These are phyloP conservation scores for Serendipita indica DNA, from an alignment of 768 basidiomycete genomes.

Conservation along the genomic window DNA sequence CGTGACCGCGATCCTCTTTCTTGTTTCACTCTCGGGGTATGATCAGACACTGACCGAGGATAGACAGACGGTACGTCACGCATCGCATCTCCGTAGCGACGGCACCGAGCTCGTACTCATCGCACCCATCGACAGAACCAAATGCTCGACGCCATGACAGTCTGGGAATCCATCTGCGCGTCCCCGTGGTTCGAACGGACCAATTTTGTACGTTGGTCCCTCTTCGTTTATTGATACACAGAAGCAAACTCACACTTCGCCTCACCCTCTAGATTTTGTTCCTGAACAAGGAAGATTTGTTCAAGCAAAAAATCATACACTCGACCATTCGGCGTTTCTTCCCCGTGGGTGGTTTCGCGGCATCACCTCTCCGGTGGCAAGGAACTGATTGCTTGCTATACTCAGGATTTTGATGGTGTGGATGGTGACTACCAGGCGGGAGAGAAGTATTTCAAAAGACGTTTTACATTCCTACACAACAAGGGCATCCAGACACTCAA, in stretches of 20 bases:
- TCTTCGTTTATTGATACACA: slow-evolving; percentile 1
- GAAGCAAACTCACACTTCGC: not conserved
- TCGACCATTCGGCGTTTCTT: slow-evolving; percentile 85
- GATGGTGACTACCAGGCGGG: slow-evolving; percentile 53
- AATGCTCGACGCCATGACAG: slow-evolving; percentile 98
- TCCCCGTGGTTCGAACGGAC: slow-evolving; percentile 95
- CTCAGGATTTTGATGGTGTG: slow-evolving; percentile 68
- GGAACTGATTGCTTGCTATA: too few species aligned
- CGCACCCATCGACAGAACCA: slow-evolving; percentile 58
- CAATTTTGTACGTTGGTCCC: slow-evolving; percentile 59
- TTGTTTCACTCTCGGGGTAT: slow-evolving; percentile 84
- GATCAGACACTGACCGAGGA: slow-evolving; percentile 92
- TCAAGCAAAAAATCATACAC: slow-evolving; percentile 61
- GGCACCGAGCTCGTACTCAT: not conserved
- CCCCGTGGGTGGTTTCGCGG: too few species aligned
- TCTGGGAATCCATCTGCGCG: slow-evolving; percentile 96
- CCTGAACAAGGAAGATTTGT: slow-evolving; percentile 89
- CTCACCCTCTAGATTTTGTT: slow-evolving; percentile 56
- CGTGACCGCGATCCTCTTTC: slow-evolving; percentile 82
- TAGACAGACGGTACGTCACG: slow-evolving; percentile 60
- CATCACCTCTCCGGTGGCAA: too few species aligned
- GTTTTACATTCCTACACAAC: slow-evolving; percentile 68
- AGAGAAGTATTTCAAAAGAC: slow-evolving; percentile 77
- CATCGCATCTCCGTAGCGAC: not conserved
- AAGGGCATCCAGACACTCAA: slow-evolving; percentile 33